Conservation (phyloP, 2,329 filamentous ascomycete genomes). For the Talaromyces sp. region DNA sequence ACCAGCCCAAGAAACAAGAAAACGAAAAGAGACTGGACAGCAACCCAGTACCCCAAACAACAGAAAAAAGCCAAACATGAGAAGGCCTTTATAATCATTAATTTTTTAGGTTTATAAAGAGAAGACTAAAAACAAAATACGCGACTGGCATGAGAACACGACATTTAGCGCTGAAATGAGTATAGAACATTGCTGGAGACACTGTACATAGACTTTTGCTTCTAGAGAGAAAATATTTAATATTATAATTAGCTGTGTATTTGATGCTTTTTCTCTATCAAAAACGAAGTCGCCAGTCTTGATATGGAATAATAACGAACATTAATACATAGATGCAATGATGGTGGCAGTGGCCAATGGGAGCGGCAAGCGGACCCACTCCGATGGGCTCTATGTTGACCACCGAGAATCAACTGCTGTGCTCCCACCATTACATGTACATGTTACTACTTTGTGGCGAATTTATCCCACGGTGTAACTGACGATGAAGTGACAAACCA, state of each 20-base stretch:
- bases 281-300: neutral
- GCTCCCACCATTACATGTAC: neutral
- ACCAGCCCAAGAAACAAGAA: slow-evolving; percentile 9
- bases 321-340: neutral
- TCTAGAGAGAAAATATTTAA: neutral
- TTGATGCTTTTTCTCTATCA: neutral
- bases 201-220: neutral
- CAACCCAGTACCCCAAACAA: neutral
- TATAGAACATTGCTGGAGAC: neutral
- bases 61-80: neutral
- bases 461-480: neutral
- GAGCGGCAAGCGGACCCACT: neutral
- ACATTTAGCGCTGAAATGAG: neutral
- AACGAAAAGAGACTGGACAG: neutral
- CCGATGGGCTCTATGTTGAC: neutral
- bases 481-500: neutral
- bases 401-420: neutral
- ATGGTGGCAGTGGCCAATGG: neutral
- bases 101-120: neutral
- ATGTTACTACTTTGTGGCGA: neutral
- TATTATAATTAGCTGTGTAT: neutral
- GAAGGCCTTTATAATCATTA: too few species aligned
- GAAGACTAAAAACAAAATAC: neutral
- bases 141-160: neutral
- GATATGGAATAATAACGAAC: neutral